Evolutionary conservation across 768 basidiomycete species (phyloP).

Genomic region (Sporobolomyces pararoseus): DNA sequence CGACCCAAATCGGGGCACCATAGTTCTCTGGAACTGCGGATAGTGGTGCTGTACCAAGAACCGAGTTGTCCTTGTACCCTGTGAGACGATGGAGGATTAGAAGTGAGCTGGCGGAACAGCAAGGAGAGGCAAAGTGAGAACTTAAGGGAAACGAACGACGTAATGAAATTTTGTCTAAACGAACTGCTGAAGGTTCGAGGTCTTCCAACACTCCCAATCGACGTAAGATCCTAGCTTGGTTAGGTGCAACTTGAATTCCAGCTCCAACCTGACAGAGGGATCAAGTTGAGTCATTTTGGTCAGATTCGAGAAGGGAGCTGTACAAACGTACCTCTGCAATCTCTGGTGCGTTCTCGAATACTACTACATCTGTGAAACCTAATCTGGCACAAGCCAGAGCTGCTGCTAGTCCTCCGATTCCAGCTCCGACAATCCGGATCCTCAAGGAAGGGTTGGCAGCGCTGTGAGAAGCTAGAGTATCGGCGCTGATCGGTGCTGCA

Average conservation of each 20-base stretch:
- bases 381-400: conserved; percentile 48
- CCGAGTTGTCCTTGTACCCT: conserved; percentile 48
- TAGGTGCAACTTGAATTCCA: conserved; percentile 52
- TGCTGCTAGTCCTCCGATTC: conserved; percentile 47
- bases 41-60: conserved; percentile 48
- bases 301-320: too few species aligned
- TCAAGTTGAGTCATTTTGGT: not conserved
- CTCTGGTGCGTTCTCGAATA: conserved; percentile 49
- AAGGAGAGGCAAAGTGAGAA: not conserved
- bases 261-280: conserved; percentile 47
- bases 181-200: conserved; percentile 46
- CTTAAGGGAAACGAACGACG: conserved; percentile 45
- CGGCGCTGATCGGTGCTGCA: not conserved
- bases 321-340: conserved; percentile 39
- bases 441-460: conserved; percentile 1
- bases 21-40: conserved; percentile 47
- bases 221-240: conserved; percentile 48
- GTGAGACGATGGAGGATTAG: not conserved
- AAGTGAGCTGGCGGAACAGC: not conserved
- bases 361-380: conserved; percentile 44
- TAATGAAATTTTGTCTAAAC: conserved; percentile 46
- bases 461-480: not conserved
- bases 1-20: conserved; percentile 49
- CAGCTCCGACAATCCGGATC: conserved; percentile 21
- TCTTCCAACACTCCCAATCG: conserved; percentile 48